Conservation (phyloP, 2,329 filamentous ascomycete genomes). For the Fusarium heterosporum region DNA sequence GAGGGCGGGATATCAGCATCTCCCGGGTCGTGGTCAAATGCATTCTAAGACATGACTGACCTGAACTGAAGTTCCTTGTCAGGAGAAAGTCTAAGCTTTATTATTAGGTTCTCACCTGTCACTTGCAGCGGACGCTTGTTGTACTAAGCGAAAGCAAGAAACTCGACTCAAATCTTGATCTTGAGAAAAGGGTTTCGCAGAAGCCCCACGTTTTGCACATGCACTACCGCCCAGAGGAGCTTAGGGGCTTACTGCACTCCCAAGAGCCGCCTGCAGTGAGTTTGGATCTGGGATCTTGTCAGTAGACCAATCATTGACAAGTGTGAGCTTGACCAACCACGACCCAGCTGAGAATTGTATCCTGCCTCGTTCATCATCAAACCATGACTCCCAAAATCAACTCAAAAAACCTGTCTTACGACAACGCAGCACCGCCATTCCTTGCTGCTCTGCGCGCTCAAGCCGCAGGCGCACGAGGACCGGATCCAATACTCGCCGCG, state of each 20-base stretch:
- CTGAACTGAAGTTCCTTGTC: conserved; percentile 15
- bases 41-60: conserved; percentile 5
- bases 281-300: not conserved
- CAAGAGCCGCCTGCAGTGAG: conserved; percentile 11
- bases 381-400: conserved; percentile 71
- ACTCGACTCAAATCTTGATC: conserved; percentile 10
- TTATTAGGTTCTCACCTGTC: conserved; percentile 33
- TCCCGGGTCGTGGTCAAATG: conserved; percentile 12
- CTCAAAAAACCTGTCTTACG: conserved; percentile 77
- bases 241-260: conserved; percentile 17
- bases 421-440: conserved; percentile 69
- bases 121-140: conserved; percentile 2
- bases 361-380: conserved; percentile 6
- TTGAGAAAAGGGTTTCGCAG: conserved; percentile 1
- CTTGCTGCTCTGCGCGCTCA: conserved; percentile 68
- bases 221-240: conserved; percentile 24
- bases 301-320: conserved; percentile 15
- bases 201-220: conserved; percentile 31
- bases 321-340: conserved; percentile 30
- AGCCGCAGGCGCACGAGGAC: conserved; percentile 60
- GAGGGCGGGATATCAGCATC: conserved; percentile 27
- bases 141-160: conserved; percentile 7
- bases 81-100: conserved; percentile 13
- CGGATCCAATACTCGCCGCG: conserved; percentile 65
- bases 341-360: not conserved